Base-by-base conservation (phyloP, 2,329 filamentous ascomycete species). In the Pleomassaria siparia region DNA sequence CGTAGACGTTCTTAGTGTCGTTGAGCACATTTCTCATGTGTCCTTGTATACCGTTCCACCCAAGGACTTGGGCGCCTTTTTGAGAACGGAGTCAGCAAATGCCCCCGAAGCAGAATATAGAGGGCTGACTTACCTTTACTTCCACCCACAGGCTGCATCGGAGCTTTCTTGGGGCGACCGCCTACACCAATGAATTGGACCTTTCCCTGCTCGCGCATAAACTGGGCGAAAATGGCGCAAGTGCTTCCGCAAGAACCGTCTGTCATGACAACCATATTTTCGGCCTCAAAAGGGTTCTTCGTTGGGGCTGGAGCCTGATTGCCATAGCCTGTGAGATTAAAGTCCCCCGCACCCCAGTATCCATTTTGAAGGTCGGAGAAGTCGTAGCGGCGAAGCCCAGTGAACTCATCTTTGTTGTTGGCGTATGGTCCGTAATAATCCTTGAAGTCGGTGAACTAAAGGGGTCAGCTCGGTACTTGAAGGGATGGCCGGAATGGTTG, bases 141-240 rank as follows among this genome's bases (percentile, higher is more conserved):
- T 12, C 72, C 71, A 22, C 69, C 71, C 8, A 73, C 60, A 11
- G 63, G 68, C 50, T 73, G 69, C 45, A 67, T 72, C 36, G 68
- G 64, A 10, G 60, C 63, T 13, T 53, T 58, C 18, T 54, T 61
- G 0, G 70, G 68, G 1, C 67, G 64, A 5, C 71, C 71, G 33
- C 70, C 71, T 9, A 73, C 54, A 22, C 62, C 63, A 44, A 73
- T 60, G 15, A 61, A 62, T 25, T 67, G 63, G n/a, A 73, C 63
- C 15, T 66, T 62, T 2, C 58, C 71, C 58, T 73, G 69, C 35
- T 68, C 64, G 20, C 63, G 62, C 68, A 74, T 71, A 18, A 74
- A 51, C 46, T 74, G 70, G 29, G 58, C 50, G 60, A 74, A 74
- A 47, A 73, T 66, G 18, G 71, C 67, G 58, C 72, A 74, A 16